These are phyloP conservation scores for Leccinellum albellum DNA, from an alignment of 768 basidiomycete genomes.

Conservation along the genomic window DNA sequence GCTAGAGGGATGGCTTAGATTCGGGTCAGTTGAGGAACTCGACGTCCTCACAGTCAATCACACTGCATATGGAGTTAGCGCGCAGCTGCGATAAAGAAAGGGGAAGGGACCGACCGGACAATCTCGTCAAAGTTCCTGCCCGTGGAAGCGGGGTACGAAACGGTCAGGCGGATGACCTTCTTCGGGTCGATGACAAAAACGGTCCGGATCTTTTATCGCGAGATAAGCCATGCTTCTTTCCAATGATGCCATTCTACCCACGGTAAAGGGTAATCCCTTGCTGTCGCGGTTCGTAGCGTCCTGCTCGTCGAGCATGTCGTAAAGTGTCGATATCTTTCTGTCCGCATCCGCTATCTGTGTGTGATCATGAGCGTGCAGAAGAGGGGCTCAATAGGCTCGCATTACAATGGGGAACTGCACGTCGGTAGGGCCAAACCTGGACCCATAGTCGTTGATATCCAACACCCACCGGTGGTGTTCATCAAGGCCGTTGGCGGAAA, in stretches of 20 bases:
- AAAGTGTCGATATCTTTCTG: constrained; percentile 77
- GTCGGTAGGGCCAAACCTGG: constrained; percentile 62
- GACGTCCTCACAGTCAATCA: constrained; percentile 64
- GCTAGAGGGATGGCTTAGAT: constrained; percentile 37
- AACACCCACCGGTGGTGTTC: constrained; percentile 86
- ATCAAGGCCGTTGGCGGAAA: constrained; percentile 85
- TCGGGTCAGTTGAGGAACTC: constrained; percentile 22
- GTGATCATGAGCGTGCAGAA: constrained; percentile 8
- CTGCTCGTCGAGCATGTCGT: constrained; percentile 96
- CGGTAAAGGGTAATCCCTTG: constrained; percentile 93
- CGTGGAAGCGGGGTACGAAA: constrained; percentile 93
- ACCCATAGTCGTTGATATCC: constrained; percentile 82
- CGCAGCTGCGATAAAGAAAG: background rate
- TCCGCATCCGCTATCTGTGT: constrained; percentile 86
- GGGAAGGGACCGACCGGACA: constrained; percentile 43
- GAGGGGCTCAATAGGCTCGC: background rate
- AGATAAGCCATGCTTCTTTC: background rate
- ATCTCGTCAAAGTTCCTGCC: constrained; percentile 89
- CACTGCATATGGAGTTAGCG: constrained; percentile 36
- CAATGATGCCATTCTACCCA: constrained; percentile 19
- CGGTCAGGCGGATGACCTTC: constrained; percentile 85
- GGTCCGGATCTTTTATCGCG: constrained; percentile 67
- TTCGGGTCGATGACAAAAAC: constrained; percentile 98
- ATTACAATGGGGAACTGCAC: constrained; percentile 88
- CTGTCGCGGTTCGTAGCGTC: constrained; percentile 85